Evolutionary conservation across 129 eudicot genomes (phyloP).

Genomic region (Oenanthe sinensis): DNA sequence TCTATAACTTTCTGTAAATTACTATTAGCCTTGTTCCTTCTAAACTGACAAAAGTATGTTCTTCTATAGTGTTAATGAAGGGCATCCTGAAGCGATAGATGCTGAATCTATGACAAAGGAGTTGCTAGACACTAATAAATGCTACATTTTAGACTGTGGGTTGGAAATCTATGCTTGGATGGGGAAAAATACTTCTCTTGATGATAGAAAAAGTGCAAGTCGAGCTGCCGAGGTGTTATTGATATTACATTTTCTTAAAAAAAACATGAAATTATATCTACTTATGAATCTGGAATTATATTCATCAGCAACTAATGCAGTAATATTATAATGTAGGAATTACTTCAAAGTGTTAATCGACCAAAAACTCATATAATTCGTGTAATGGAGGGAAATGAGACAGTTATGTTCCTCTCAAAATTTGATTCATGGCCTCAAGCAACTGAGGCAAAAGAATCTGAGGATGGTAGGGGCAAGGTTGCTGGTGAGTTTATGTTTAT

Average conservation of each 20-base stretch:
- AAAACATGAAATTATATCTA: not conserved
- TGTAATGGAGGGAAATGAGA: slow-evolving; percentile 76
- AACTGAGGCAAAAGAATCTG: slow-evolving; percentile 43
- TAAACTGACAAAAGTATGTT: not conserved
- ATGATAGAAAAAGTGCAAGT: slow-evolving; percentile 64
- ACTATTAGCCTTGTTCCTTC: not conserved
- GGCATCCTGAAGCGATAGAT: slow-evolving; percentile 44
- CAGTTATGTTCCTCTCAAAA: slow-evolving; percentile 50
- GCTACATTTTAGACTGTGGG: slow-evolving; percentile 79
- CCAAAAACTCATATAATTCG: slow-evolving; percentile 53
- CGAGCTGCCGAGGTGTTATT: slow-evolving; percentile 61
- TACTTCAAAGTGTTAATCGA: slow-evolving; percentile 43
- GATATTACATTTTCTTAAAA: not conserved
- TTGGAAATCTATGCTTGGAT: slow-evolving; percentile 72
- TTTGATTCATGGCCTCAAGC: slow-evolving; percentile 67
- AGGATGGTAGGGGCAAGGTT: slow-evolving; percentile 92
- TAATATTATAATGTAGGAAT: slow-evolving; percentile 32
- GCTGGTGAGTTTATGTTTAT: slow-evolving; percentile 55
- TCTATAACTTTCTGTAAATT: not conserved
- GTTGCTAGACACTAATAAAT: slow-evolving; percentile 51
- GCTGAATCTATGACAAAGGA: slow-evolving; percentile 66
- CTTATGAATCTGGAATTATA: not conserved
- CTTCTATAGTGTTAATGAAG: slow-evolving; percentile 55
- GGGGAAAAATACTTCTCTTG: slow-evolving; percentile 68
- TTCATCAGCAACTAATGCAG: not conserved